phyloP scores from a whole-genome alignment of 2,329 filamentous ascomycete species.

The Grosmannia huntii region DNA sequence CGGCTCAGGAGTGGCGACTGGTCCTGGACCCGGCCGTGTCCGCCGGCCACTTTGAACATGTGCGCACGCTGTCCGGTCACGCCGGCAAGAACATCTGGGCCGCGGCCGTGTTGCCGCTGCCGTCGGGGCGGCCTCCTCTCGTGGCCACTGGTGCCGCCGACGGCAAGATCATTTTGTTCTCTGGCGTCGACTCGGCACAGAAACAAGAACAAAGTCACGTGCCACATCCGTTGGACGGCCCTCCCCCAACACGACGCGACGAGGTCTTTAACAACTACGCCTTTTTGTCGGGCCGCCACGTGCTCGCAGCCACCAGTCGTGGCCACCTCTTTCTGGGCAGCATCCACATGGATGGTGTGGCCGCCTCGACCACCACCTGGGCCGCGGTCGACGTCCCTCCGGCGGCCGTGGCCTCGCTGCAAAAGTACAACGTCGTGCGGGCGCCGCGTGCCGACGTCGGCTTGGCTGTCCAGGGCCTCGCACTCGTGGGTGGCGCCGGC shows the following conservation, averaged over 20 bases:
- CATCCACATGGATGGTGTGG: neutral
- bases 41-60: conserved; percentile 29
- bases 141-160: conserved; percentile 78
- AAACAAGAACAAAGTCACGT: too few relatives aligned
- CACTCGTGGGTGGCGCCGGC: conserved; percentile 34
- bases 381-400: conserved; percentile 23
- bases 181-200: neutral
- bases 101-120: conserved; percentile 28
- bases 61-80: conserved; percentile 51
- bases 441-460: conserved; percentile 14
- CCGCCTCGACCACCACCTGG: conserved; percentile 25
- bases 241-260: neutral
- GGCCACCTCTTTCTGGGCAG: conserved; percentile 11
- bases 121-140: conserved; percentile 15
- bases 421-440: conserved; percentile 34
- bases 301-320: conserved; percentile 36
- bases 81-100: conserved; percentile 89
- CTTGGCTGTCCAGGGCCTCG: conserved; percentile 13
- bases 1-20: conserved; percentile 58
- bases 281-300: conserved; percentile 65
- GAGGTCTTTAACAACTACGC: conserved; percentile 27
- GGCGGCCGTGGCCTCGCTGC: conserved; percentile 24
- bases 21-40: conserved; percentile 18
- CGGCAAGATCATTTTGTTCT: conserved; percentile 47
- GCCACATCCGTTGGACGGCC: neutral